phyloP scores from a whole-genome alignment of 2,329 filamentous ascomycete species.

The Ophiostoma ulmi region DNA sequence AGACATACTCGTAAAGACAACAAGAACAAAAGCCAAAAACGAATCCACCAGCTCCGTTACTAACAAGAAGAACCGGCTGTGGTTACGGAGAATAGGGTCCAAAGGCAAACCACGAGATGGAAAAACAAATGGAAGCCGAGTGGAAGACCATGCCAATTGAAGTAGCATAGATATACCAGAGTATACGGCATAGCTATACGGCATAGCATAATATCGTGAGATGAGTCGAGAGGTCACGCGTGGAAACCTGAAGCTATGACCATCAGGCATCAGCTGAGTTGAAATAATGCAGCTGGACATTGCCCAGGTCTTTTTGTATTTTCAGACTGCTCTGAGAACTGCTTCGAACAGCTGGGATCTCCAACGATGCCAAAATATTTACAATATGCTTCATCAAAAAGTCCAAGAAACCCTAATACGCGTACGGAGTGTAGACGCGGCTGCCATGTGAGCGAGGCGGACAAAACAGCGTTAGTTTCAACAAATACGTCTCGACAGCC shows the following conservation, averaged over 20 bases:
- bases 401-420: background rate
- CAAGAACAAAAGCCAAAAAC: too few relatives aligned
- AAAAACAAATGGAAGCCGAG: background rate
- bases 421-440: too few relatives aligned
- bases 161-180: background rate
- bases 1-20: too few relatives aligned
- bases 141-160: background rate
- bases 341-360: too few relatives aligned
- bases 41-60: too few relatives aligned
- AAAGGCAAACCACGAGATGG: background rate
- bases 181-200: too few relatives aligned
- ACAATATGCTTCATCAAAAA: background rate
- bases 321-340: too few relatives aligned
- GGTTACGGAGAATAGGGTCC: background rate
- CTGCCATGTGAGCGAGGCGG: background rate
- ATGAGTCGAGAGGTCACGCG: background rate
- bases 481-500: background rate
- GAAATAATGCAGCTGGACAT: background rate
- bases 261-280: background rate
- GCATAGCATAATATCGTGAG: background rate
- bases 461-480: background rate
- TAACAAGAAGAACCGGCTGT: too few relatives aligned
- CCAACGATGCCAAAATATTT: too few relatives aligned
- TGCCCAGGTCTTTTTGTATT: too few relatives aligned
- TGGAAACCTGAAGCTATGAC: background rate